Evolutionary conservation across 495 filamentous ascomycete genomes (phyloP), one percentile per base, ranked within the genome.

Genomic region (Aspergillus indologenus): DNA sequence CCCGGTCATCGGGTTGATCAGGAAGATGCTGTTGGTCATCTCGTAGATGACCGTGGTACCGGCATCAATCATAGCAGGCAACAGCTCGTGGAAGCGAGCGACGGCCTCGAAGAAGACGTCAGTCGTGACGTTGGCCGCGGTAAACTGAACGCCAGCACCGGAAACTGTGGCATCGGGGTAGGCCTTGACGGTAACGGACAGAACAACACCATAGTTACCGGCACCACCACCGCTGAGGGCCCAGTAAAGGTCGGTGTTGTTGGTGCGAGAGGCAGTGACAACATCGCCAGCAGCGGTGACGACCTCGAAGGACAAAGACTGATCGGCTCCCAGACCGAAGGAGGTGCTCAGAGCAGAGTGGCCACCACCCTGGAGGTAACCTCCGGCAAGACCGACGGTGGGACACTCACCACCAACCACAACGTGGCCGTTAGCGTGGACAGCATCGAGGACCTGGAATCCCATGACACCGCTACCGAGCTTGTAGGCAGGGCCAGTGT

Each of bases 201-300:
- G 76, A 26, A 88, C 74, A 44, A 88, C 78, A 17, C 81, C 86
- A 45, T 84, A 88, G 34, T 84, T 87, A 43, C 83, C 84, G 19
- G 76, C 85, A 18, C 86, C 87, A 20, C 87, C 86, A 4, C 87
- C 87, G 51, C 83, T 79, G 56, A 88, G 75, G 9, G 86, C 87
- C 85, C 84, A 89, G 71, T 85, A 89, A 14, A 90, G 68, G 62
- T 89, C 87, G 0, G 69, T 45, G 60, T 89, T 79, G 54, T 78
- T 74, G 12, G 59, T 56, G 54, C 81, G 80, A 44, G 83, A 85
- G 5, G 81, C 80, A 0, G 71, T 81, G 8, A 87, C 62, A n/a
- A 84, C 44, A 31, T 65, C 61, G 2, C 87, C 86, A 5, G 57
- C 64, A 0, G 77, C 75, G 2, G 83, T 87, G 18, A 90, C 82